These are phyloP conservation scores for Tanozyma kutaoensis DNA, from an alignment of 805 yeast species.

Conservation along the genomic window DNA sequence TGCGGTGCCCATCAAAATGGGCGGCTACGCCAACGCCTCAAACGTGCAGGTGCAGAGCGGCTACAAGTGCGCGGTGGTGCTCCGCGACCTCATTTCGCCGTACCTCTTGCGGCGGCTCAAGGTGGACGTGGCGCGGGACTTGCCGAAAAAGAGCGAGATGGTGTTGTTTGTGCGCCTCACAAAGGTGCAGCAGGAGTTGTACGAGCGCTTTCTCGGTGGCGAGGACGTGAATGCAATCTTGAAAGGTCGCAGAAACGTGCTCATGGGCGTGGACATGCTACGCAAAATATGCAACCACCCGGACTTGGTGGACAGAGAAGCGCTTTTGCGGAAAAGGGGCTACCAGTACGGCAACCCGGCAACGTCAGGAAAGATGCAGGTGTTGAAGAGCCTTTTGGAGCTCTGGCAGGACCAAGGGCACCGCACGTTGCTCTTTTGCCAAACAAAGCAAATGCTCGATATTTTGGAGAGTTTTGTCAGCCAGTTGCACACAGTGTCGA, in stretches of 20 bases:
- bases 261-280: slow-evolving; percentile 81
- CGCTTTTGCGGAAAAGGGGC: slow-evolving; percentile 16
- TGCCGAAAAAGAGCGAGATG: slow-evolving; percentile 89
- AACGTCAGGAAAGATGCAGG: slow-evolving; percentile 85
- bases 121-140: slow-evolving; percentile 86
- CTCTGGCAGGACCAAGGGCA: slow-evolving; percentile 72
- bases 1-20: slow-evolving; percentile 83
- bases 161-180: slow-evolving; percentile 87
- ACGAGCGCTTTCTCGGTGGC: slow-evolving; percentile 61
- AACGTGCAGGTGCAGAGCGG: slow-evolving; percentile 95
- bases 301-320: slow-evolving; percentile 48
- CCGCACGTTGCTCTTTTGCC: slow-evolving; percentile 77
- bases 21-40: slow-evolving; percentile 97
- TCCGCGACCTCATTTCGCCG: slow-evolving; percentile 82
- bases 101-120: slow-evolving; percentile 79
- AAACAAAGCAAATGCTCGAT: slow-evolving; percentile 87
- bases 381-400: slow-evolving; percentile 57
- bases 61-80: slow-evolving; percentile 85
- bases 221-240: slow-evolving; percentile 62
- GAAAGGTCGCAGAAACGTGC: slow-evolving; percentile 65
- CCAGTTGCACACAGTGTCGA: slow-evolving; percentile 14
- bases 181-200: slow-evolving; percentile 56
- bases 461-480: slow-evolving; percentile 61
- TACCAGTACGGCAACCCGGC: slow-evolving; percentile 40
- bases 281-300: slow-evolving; percentile 96